Percentiles rank a stretch among this genome's conserved stretches.
These are phyloP conservation scores for Moniliophthora roreri DNA, from an alignment of 1,284 basidiomycete species.

Conservation along the genomic window DNA sequence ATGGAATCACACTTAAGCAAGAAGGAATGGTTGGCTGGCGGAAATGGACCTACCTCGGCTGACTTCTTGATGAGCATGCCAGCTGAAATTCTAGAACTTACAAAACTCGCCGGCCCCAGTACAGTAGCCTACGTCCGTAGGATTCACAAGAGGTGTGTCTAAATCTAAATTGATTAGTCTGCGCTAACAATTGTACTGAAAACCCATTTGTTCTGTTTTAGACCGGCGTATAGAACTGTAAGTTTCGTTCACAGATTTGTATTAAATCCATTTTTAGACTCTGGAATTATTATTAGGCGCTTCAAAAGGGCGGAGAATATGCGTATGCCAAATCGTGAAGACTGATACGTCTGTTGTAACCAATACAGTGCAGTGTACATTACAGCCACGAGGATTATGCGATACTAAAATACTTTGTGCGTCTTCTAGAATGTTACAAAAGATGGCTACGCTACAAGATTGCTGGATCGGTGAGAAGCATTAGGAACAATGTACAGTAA, in stretches of 20 bases:
- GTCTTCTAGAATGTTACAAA: background rate
- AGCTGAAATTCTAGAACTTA: background rate
- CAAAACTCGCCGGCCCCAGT: background rate
- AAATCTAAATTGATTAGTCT: background rate
- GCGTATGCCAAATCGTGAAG: background rate
- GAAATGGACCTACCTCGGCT: slow-evolving; percentile 8
- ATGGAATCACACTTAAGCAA: slow-evolving; percentile 9
- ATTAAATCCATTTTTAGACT: background rate
- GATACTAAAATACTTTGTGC: too few species aligned
- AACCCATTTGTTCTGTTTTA: background rate
- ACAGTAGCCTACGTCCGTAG: slow-evolving; percentile 9
- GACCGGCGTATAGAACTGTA: slow-evolving; percentile 12
- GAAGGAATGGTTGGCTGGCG: slow-evolving; percentile 11
- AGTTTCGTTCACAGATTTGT: background rate
- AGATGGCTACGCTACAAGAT: background rate
- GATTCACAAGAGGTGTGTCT: slow-evolving; percentile 9
- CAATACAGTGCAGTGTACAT: too few species aligned
- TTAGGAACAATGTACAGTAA: background rate
- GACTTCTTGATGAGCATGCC: slow-evolving; percentile 11
- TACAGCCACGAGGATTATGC: too few species aligned
- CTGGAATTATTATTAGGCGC: background rate
- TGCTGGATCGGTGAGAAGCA: background rate
- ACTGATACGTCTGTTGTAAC: too few species aligned
- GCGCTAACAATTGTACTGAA: background rate
- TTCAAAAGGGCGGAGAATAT: slow-evolving; percentile 12